These are phyloP conservation scores for Tuber calosporum DNA, from an alignment of 495 filamentous ascomycete species.

Conservation along the genomic window DNA sequence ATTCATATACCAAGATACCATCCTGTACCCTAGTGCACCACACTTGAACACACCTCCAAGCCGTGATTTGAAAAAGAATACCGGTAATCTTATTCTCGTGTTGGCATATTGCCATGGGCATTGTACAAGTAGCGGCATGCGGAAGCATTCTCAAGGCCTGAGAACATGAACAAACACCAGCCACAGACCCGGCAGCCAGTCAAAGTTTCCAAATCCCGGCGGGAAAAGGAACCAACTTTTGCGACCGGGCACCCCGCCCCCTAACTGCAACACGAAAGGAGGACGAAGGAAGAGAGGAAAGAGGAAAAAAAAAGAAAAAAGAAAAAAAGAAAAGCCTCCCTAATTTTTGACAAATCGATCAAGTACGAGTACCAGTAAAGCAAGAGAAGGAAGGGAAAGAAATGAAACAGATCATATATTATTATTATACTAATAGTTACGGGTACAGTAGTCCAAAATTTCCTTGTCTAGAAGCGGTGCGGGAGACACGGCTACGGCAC, in stretches of 20 bases:
- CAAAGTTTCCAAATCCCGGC: neutral
- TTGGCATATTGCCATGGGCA: neutral
- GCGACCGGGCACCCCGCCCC: neutral
- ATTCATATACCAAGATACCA: neutral
- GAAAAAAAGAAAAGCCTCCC: neutral
- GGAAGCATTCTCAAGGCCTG: neutral
- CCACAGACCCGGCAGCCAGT: neutral
- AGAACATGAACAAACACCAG: neutral
- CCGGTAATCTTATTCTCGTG: neutral
- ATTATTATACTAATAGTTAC: too few species aligned
- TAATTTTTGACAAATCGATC: neutral
- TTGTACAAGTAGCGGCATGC: neutral
- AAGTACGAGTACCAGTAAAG: too few species aligned
- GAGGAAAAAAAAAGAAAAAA: too few species aligned
- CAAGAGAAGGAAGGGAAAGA: too few species aligned
- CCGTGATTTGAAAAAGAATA: neutral
- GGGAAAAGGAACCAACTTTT: neutral
- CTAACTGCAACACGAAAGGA: neutral
- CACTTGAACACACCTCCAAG: neutral
- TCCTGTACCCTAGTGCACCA: neutral
- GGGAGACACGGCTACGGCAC: too few species aligned
- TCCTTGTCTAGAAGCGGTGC: too few species aligned
- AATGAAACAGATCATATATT: too few species aligned
- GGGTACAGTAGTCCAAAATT: too few species aligned
- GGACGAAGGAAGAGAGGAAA: neutral